Conservation (phyloP, 805 yeast species). For the Ogataea angusta region DNA sequence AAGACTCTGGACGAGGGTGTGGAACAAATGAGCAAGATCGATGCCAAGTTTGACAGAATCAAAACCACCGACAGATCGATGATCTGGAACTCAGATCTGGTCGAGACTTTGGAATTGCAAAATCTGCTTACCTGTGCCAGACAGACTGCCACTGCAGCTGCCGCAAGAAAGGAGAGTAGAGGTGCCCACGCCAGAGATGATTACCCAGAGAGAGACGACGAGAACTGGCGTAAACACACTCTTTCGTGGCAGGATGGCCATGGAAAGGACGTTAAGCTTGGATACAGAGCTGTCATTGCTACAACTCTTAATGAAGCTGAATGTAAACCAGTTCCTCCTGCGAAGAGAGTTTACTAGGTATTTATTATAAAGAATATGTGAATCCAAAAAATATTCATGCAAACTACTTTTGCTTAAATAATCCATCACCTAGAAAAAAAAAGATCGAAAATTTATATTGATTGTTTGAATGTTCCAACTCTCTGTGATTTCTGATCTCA, state of each 20-base stretch:
- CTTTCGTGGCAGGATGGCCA: slow-evolving; percentile 80
- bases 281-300: slow-evolving; percentile 80
- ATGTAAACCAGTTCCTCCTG: slow-evolving; percentile 96
- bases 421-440: not conserved
- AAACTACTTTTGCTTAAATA: slow-evolving; percentile 1
- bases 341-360: slow-evolving; percentile 82
- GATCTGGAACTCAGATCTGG: slow-evolving; percentile 98
- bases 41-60: slow-evolving; percentile 67
- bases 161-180: slow-evolving; percentile 94
- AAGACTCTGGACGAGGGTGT: slow-evolving; percentile 92
- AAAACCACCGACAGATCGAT: slow-evolving; percentile 92
- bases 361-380: slow-evolving; percentile 7
- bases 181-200: slow-evolving; percentile 99
- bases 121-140: slow-evolving; percentile 95
- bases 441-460: slow-evolving; percentile 1
- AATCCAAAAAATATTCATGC: slow-evolving; percentile 1
- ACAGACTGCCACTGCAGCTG: slow-evolving; percentile 92
- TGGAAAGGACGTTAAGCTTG: slow-evolving; percentile 71
- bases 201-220: slow-evolving; percentile 93
- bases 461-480: slow-evolving; percentile 68
- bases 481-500: slow-evolving; percentile 75
- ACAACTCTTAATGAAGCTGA: slow-evolving; percentile 87
- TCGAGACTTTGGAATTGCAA: slow-evolving; percentile 93
- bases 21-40: slow-evolving; percentile 67
- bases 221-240: slow-evolving; percentile 96